phyloP scores from a whole-genome alignment of 331 rosid species.

The Saraca asoca region DNA sequence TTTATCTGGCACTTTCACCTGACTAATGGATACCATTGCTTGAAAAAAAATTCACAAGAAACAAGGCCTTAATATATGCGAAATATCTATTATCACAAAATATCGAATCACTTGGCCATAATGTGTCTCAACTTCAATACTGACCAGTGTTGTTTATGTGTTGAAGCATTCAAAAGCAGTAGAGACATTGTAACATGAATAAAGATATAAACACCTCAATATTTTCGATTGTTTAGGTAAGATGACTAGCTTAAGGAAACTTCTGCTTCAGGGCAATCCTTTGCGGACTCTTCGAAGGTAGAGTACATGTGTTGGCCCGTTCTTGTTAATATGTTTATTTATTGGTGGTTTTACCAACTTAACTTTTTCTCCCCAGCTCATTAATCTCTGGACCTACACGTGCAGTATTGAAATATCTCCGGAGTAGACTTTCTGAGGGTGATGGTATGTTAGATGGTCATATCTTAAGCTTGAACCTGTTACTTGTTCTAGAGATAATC shows the following conservation, averaged over 20 bases:
- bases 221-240: slow-evolving; percentile 59
- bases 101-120: slow-evolving; percentile 6
- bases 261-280: slow-evolving; percentile 81
- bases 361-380: slow-evolving; percentile 57
- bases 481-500: slow-evolving; percentile 22
- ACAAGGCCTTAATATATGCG: neutral
- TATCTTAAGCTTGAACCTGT: slow-evolving; percentile 26
- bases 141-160: slow-evolving; percentile 15
- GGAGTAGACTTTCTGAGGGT: slow-evolving; percentile 78
- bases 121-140: slow-evolving; percentile 19
- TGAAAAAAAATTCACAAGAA: neutral
- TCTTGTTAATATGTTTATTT: slow-evolving; percentile 27
- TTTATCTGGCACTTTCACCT: slow-evolving; percentile 8
- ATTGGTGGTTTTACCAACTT: slow-evolving; percentile 29
- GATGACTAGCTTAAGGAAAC: slow-evolving; percentile 87
- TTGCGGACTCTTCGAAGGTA: slow-evolving; percentile 91
- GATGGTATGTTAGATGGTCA: slow-evolving; percentile 55
- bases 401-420: slow-evolving; percentile 70
- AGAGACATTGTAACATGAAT: slow-evolving; percentile 21
- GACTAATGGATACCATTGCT: slow-evolving; percentile 14
- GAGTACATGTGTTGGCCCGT: slow-evolving; percentile 20
- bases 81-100: slow-evolving; percentile 6
- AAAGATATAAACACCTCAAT: slow-evolving; percentile 26
- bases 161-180: slow-evolving; percentile 24
- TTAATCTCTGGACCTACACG: slow-evolving; percentile 87